phyloP scores from a whole-genome alignment of 2,329 filamentous ascomycete genomes.

The Colletotrichum falcatum region DNA sequence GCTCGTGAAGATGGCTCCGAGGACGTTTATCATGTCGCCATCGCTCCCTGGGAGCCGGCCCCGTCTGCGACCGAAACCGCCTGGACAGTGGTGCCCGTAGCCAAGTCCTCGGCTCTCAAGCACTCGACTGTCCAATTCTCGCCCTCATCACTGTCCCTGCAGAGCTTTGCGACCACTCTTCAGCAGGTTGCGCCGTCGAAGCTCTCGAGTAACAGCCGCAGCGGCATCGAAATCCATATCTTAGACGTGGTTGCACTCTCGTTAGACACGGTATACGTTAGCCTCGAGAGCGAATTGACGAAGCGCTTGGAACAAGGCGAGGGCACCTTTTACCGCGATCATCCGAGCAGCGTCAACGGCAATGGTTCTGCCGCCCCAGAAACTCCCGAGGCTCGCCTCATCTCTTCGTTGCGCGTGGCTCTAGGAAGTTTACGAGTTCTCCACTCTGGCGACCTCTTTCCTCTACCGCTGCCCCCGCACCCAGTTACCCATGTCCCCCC shows the following conservation, averaged over 20 bases:
- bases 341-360: constrained; percentile 58
- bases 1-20: constrained; percentile 45
- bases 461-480: constrained; percentile 83
- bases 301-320: constrained; percentile 86
- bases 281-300: constrained; percentile 83
- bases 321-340: constrained; percentile 80
- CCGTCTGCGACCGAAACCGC: constrained; percentile 69
- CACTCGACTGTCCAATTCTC: constrained; percentile 85
- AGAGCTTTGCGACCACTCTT: constrained; percentile 81
- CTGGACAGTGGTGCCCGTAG: constrained; percentile 89
- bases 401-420: constrained; percentile 77
- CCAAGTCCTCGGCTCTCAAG: constrained; percentile 72
- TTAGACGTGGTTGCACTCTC: constrained; percentile 84
- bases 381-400: constrained; percentile 53
- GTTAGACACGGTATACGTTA: constrained; percentile 88
- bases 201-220: constrained; percentile 76
- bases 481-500: constrained; percentile 87
- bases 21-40: constrained; percentile 73
- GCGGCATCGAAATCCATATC: constrained; percentile 85
- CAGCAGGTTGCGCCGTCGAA: constrained; percentile 82
- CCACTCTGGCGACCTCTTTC: constrained; percentile 84
- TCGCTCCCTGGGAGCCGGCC: constrained; percentile 78
- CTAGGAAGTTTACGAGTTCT: constrained; percentile 80
- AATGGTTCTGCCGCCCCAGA: constrained; percentile 50
- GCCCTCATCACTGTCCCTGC: constrained; percentile 77